Conservation (phyloP, 2,329 filamentous ascomycete species). For the Akanthomyces muscarius region DNA sequence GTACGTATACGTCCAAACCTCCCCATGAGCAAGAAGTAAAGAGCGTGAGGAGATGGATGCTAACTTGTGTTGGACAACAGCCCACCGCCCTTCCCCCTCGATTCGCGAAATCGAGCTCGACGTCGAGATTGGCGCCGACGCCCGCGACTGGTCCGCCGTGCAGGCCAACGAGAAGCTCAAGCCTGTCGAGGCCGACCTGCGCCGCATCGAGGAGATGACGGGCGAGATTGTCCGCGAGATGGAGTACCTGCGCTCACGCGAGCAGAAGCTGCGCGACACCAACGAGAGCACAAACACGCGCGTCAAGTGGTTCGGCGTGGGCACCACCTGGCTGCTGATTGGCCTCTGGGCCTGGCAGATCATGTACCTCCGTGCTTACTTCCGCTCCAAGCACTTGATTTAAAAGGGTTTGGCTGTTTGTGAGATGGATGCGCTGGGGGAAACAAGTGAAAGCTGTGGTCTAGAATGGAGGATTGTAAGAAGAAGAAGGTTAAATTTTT, state of each 20-base stretch:
- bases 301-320: conserved; percentile 97
- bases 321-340: conserved; percentile 86
- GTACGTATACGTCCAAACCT: conserved; percentile 47
- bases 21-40: background rate
- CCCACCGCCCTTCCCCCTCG: conserved; percentile 42
- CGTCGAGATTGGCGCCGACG: conserved; percentile 93
- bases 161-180: conserved; percentile 97
- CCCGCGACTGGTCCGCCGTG: conserved; percentile 96
- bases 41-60: background rate
- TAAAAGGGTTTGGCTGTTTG: conserved; percentile 18
- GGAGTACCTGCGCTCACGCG: conserved; percentile 85
- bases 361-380: conserved; percentile 95
- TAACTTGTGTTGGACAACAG: conserved; percentile 24
- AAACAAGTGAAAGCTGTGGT: background rate
- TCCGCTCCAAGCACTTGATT: conserved; percentile 57
- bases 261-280: conserved; percentile 95
- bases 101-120: conserved; percentile 81
- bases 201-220: conserved; percentile 87
- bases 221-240: conserved; percentile 87
- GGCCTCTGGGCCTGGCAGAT: conserved; percentile 95
- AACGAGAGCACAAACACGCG: conserved; percentile 99
- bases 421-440: background rate
- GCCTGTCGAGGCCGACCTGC: conserved; percentile 90
- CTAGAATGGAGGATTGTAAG: background rate
- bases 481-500: background rate